Evolutionary conservation across 179 eudicot genomes (phyloP).

Genomic region (Patellifolia procumbens): DNA sequence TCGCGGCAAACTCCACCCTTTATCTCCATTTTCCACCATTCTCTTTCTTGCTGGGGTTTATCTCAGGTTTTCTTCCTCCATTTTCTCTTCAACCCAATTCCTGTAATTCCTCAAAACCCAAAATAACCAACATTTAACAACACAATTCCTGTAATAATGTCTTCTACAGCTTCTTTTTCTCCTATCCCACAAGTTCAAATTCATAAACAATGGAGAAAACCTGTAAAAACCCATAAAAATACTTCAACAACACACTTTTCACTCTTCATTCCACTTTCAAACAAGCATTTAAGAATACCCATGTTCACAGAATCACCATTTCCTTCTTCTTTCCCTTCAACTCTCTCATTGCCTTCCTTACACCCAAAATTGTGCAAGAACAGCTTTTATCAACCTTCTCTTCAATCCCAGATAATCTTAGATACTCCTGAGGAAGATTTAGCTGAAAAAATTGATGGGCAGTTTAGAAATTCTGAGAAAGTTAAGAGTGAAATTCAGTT

Average conservation of each 20-base stretch:
- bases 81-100: slow-evolving; percentile 1
- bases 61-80: slow-evolving; percentile 33
- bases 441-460: slow-evolving; percentile 33
- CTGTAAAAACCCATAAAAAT: slow-evolving; percentile 27
- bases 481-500: slow-evolving; percentile 36
- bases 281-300: slow-evolving; percentile 23
- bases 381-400: slow-evolving; percentile 31
- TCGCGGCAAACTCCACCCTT: slow-evolving; percentile 42
- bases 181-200: slow-evolving; percentile 59
- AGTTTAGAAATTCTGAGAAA: slow-evolving; percentile 35
- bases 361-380: slow-evolving; percentile 24
- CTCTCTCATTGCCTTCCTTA: slow-evolving; percentile 49
- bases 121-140: too few species aligned
- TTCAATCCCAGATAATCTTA: slow-evolving; percentile 45
- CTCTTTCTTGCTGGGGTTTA: slow-evolving; percentile 29
- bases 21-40: slow-evolving; percentile 33
- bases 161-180: slow-evolving; percentile 57
- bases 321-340: slow-evolving; percentile 51
- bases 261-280: slow-evolving; percentile 35
- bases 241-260: slow-evolving; percentile 33
- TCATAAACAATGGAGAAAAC: slow-evolving; percentile 38
- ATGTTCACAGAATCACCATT: slow-evolving; percentile 21
- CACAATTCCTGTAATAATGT: slow-evolving; percentile 32
- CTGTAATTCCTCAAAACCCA: background rate
- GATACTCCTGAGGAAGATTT: slow-evolving; percentile 63